Evolutionary conservation across 805 yeast species (phyloP), one percentile per base, ranked within the genome.

Genomic region (Candida taoyuanica): DNA sequence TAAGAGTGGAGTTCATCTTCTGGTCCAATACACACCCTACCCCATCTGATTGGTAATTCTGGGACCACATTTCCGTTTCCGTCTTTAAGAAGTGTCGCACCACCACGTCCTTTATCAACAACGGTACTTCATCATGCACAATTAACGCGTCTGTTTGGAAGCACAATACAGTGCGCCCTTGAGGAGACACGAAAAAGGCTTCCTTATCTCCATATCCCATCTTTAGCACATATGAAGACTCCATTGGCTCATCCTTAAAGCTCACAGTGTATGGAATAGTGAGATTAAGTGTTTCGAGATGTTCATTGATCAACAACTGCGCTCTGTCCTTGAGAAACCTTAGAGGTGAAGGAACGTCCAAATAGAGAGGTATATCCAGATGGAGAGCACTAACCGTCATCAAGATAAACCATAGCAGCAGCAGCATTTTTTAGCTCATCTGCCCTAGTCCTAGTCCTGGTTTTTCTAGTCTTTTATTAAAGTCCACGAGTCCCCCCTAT

Each of bases 71-170:
- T 2, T 33, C 27, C 3, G 44, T 24, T 25, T 47, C 50, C 6
- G 31, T 11, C 2, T 15, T 33, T 3, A 47, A 20, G 4, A 47
- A 20, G 9, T 34, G 39, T 13, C 34, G 31, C 17, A 33, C 32
- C 5, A 47, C 40, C 6, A 47, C 37, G n/a, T 39, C 35, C n/a
- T 18, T 30, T 13, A 47, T 42, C 15, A 47, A 27, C 20, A 21
- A 34, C 17, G 43, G 40, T 14, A 47, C 39, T 19, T 41, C 42
- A 8, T 28, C 29, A 18, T 39, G 34, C 0, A 43, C 48, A 11
- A 48, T 48, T n/a, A 46, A 24, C 5, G 37, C 26, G 21, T 46
- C 50, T 7, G 48, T 43, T 27, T 46, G 48, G 36, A 34, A 48
- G 2, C 43, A 23, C 3, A 36, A 29, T 7, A 37, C 18, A 2